These are phyloP conservation scores for Nemania serpens DNA, from an alignment of 2,329 filamentous ascomycete species.

Conservation along the genomic window DNA sequence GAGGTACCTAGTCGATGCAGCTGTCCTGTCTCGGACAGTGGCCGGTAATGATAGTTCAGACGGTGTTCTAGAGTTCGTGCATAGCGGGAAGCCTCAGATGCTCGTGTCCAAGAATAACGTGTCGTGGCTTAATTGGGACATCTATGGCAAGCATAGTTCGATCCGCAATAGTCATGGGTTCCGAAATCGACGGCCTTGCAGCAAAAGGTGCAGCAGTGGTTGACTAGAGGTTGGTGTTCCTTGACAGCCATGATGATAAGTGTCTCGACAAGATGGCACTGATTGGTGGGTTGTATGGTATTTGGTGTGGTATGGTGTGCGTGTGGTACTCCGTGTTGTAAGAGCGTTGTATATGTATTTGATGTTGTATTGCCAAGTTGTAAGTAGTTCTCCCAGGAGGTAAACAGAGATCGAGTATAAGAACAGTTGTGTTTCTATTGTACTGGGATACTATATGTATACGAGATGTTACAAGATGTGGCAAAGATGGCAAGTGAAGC, in stretches of 20 bases:
- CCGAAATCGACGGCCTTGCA: slow-evolving; percentile 56
- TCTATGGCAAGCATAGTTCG: slow-evolving; percentile 48
- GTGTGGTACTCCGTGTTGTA: too few relatives aligned
- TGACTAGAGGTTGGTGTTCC: slow-evolving; percentile 51
- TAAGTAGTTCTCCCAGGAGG: slow-evolving; percentile 38
- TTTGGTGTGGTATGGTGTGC: background rate
- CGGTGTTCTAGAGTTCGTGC: slow-evolving; percentile 36
- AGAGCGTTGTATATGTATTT: background rate
- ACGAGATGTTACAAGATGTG: slow-evolving; percentile 35
- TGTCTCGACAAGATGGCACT: slow-evolving; percentile 16
- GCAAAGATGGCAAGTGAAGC: slow-evolving; percentile 36
- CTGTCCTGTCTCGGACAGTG: slow-evolving; percentile 30
- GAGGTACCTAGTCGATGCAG: slow-evolving; percentile 7
- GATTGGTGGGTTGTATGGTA: slow-evolving; percentile 5
- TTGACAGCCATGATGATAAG: slow-evolving; percentile 48
- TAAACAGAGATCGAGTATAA: slow-evolving; percentile 37
- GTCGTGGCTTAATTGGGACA: slow-evolving; percentile 45
- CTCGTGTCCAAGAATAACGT: slow-evolving; percentile 4
- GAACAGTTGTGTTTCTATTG: slow-evolving; percentile 35
- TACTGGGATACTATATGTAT: too few relatives aligned
- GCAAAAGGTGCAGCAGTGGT: slow-evolving; percentile 57
- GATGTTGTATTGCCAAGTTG: slow-evolving; percentile 7
- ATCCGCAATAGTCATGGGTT: slow-evolving; percentile 55
- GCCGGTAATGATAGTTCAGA: slow-evolving; percentile 24
- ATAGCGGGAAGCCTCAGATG: slow-evolving; percentile 34